These are phyloP conservation scores for Cordyceps cicadae DNA, from an alignment of 2,329 filamentous ascomycete genomes.

Conservation along the genomic window DNA sequence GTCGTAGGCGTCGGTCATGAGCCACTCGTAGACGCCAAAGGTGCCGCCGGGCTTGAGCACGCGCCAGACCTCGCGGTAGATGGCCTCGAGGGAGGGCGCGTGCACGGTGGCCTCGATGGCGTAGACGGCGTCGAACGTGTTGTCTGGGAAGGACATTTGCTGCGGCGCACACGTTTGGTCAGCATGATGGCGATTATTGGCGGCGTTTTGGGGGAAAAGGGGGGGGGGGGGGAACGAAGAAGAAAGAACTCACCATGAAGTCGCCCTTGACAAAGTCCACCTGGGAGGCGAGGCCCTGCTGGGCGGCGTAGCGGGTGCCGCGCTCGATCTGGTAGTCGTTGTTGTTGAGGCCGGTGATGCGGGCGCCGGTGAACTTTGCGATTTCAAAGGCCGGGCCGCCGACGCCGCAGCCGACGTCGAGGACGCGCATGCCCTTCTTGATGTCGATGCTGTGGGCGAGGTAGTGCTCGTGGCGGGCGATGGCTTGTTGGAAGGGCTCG, in stretches of 20 bases:
- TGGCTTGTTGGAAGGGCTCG: constrained; percentile 82
- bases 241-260: constrained; percentile 62
- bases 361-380: constrained; percentile 84
- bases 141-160: constrained; percentile 92
- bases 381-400: constrained; percentile 96
- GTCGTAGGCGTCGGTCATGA: constrained; percentile 95
- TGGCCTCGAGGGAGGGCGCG: constrained; percentile 79
- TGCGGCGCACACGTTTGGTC: too few species aligned
- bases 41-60: constrained; percentile 92
- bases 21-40: constrained; percentile 97
- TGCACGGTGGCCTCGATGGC: constrained; percentile 97
- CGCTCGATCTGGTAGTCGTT: constrained; percentile 98
- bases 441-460: constrained; percentile 83
- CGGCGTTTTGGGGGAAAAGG: too few species aligned
- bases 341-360: constrained; percentile 92
- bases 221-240: too few species aligned
- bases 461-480: constrained; percentile 95
- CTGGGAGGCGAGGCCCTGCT: constrained; percentile 69
- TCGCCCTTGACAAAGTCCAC: constrained; percentile 82
- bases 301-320: constrained; percentile 72
- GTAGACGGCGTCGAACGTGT: constrained; percentile 90
- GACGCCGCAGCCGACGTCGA: constrained; percentile 94
- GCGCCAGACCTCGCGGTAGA: constrained; percentile 90
- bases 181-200: too few species aligned
- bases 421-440: constrained; percentile 75